These are phyloP conservation scores for Thecaphora thlaspeos DNA, from an alignment of 1,284 basidiomycete species.

Conservation along the genomic window DNA sequence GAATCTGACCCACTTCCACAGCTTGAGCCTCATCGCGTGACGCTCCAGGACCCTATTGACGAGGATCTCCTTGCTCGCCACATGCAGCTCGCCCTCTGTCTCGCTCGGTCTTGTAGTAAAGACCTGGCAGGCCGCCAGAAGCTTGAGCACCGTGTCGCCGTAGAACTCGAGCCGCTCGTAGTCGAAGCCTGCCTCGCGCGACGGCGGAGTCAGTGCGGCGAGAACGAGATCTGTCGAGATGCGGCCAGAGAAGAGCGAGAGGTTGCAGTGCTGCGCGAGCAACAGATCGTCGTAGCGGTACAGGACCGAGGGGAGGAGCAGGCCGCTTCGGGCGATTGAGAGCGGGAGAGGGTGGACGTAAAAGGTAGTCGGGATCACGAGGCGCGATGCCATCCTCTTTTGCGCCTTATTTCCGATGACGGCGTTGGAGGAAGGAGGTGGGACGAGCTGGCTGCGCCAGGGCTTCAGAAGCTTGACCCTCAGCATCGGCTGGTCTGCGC, in stretches of 20 bases:
- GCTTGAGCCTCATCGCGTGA: conserved; percentile 13
- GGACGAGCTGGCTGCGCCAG: background rate
- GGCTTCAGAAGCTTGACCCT: background rate
- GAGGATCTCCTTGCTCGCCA: conserved; percentile 29
- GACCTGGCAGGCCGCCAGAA: conserved; percentile 28
- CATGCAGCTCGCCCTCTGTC: conserved; percentile 32
- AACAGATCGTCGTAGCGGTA: conserved; percentile 27
- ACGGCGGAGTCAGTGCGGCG: conserved; percentile 25
- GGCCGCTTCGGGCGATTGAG: conserved; percentile 1
- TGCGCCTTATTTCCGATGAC: too few relatives aligned
- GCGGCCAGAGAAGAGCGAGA: conserved; percentile 11
- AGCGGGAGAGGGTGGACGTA: conserved; percentile 9
- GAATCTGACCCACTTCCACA: conserved; percentile 15
- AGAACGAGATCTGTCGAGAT: conserved; percentile 9
- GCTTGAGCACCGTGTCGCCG: conserved; percentile 41
- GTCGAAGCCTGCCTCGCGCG: conserved; percentile 8
- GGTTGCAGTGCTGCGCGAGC: conserved; percentile 17
- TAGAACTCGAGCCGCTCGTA: conserved; percentile 43
- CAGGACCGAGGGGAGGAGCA: conserved; percentile 38
- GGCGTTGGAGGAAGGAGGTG: too few relatives aligned
- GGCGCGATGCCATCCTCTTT: background rate
- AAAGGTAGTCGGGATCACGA: conserved; percentile 17
- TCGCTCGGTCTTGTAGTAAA: conserved; percentile 19
- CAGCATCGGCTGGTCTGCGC: background rate
- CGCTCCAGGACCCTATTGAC: conserved; percentile 27